phyloP scores from a whole-genome alignment of 305 asterid species.

The Ajuga reptans region DNA sequence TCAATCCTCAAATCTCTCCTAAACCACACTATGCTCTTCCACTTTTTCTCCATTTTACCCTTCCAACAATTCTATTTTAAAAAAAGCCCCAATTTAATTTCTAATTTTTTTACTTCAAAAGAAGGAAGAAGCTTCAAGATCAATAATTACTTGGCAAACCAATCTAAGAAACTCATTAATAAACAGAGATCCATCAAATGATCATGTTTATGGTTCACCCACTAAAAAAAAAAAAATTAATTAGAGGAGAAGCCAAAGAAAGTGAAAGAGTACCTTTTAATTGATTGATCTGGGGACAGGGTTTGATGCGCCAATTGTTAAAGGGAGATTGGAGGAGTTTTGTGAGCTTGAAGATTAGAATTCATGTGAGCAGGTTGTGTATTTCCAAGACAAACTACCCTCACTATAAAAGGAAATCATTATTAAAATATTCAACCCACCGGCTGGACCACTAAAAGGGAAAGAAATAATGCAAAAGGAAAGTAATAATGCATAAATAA shows the following conservation, averaged over 20 bases:
- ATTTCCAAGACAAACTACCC: constrained; percentile 28
- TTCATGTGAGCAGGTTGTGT: constrained; percentile 34
- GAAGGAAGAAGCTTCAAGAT: neutral
- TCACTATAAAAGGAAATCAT: constrained; percentile 6
- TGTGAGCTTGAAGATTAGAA: constrained; percentile 23
- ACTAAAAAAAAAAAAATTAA: neutral
- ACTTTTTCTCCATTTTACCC: neutral
- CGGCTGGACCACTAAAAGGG: constrained; percentile 33
- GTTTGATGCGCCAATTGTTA: neutral
- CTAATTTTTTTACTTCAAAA: too few relatives aligned
- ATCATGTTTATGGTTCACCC: neutral
- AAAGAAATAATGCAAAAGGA: neutral
- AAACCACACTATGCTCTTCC: constrained; percentile 66
- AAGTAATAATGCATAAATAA: neutral
- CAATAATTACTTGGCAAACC: constrained; percentile 1
- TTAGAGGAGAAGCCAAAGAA: neutral
- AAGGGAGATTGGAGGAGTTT: constrained; percentile 11
- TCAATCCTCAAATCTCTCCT: constrained; percentile 93
- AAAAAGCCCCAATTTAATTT: too few relatives aligned
- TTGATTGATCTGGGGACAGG: constrained; percentile 15
- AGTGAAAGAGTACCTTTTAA: neutral
- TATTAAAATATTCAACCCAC: constrained; percentile 35
- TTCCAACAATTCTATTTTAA: neutral
- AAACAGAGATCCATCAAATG: constrained; percentile 12
- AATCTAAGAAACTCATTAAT: constrained; percentile 9